Evolutionary conservation across 1,284 basidiomycete species (phyloP), one percentile per base, ranked within the genome.

Genomic region (Rhizoctonia solani): DNA sequence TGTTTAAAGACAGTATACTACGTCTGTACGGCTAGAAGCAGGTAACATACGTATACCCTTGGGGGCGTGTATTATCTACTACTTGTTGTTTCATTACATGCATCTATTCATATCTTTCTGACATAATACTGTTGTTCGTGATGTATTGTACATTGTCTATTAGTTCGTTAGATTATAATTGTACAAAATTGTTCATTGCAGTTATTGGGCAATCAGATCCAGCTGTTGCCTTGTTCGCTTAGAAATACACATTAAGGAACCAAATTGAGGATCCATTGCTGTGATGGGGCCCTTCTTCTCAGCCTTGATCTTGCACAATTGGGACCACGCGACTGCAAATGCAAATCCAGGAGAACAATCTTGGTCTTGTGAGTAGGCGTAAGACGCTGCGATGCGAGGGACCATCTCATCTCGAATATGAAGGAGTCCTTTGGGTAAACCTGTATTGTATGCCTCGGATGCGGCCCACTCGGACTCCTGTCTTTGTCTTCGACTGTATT

Each of bases 251-350:
- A 63, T 39, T 25, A 32, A 32, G 9, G 50, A 30, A 1, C 19
- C 58, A 25, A 63, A 19, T 2, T 39, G 32, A 19, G 58, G 32
- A 3, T 9, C 14, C 47, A 63, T 63, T 16, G 47, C 5, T 11
- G 41, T 21, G 8, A 21, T 27, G 23, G 14, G 19, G 0, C 58
- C 58, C 27, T 39, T 16, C 13, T 46, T 49, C 37, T 52, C 34
- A 2, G 42, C 39, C 41, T 65, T 65, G 61, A 65, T 65, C 27
- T 65, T 50, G 21, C 61, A 65, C 50, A 65, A 50, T 6, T 65
- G 49, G 9, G 50, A 34, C 61, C 61, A 65, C 14, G 61, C 61
- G 37, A 65, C 61, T 23, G 50, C 19, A 41, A 65, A 65, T 16
- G 23, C 54, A 30, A 65, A 65, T 27, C n/a, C 49, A 4, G 58